phyloP scores from a whole-genome alignment of 1,139 yeast genomes.

The Saccharomyces hybrid region DNA sequence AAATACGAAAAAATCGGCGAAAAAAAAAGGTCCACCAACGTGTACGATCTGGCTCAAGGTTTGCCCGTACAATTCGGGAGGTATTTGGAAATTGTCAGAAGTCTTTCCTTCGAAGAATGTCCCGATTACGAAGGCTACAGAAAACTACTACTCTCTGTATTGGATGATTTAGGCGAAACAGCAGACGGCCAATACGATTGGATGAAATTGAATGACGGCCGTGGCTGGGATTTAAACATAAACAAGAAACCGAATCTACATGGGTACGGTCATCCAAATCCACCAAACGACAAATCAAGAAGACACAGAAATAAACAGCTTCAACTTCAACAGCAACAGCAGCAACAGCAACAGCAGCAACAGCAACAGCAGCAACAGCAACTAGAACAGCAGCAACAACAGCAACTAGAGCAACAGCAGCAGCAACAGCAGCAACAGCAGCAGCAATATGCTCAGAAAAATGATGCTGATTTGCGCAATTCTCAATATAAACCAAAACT shows the following conservation, averaged over 20 bases:
- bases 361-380: too few species aligned
- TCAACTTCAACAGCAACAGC: conserved; percentile 2
- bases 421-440: conserved; percentile 6
- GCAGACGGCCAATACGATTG: conserved; percentile 73
- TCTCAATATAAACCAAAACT: conserved; percentile 10
- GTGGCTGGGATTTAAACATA: conserved; percentile 74
- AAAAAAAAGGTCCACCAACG: conserved; percentile 64
- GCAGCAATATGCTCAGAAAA: conserved; percentile 9
- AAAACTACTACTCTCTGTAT: conserved; percentile 50
- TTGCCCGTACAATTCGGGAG: conserved; percentile 72
- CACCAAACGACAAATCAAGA: conserved; percentile 39
- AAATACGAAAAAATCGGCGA: conserved; percentile 78
- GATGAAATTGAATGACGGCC: conserved; percentile 75
- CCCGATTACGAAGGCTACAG: conserved; percentile 73
- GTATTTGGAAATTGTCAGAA: conserved; percentile 62
- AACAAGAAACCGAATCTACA: conserved; percentile 74
- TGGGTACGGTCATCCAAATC: conserved; percentile 70
- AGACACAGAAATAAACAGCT: conserved; percentile 32
- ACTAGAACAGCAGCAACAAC: too few species aligned
- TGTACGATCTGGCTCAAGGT: conserved; percentile 59
- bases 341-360: conserved; percentile 2
- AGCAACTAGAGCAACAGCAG: background rate
- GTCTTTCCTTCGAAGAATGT: conserved; percentile 63
- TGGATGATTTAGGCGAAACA: conserved; percentile 49
- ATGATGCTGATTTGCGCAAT: background rate